These are phyloP conservation scores for Entelexis paramagnoliae DNA, from an alignment of 1,139 yeast species.

Conservation along the genomic window DNA sequence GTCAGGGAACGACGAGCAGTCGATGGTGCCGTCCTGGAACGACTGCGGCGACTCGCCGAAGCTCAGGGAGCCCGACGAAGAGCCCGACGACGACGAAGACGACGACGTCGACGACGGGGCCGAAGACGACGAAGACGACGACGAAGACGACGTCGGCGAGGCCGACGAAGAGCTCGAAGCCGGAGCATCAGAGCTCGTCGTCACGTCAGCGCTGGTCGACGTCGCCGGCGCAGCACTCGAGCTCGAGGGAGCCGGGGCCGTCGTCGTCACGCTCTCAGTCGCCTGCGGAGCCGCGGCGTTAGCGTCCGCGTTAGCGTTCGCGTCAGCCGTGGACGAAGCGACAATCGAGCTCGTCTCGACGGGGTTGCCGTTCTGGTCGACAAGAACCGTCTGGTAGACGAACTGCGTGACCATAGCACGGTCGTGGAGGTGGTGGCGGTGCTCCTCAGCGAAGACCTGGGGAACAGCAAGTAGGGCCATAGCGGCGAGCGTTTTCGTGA, in stretches of 20 bases:
- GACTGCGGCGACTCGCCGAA: constrained; percentile 40
- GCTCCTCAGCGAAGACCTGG: constrained; percentile 37
- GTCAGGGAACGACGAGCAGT: constrained; percentile 72
- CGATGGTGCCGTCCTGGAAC: constrained; percentile 71
- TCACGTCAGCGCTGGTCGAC: constrained; percentile 2
- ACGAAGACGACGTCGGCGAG: constrained; percentile 28
- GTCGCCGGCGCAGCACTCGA: constrained; percentile 18
- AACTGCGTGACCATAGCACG: constrained; percentile 64
- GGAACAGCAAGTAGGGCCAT: constrained; percentile 31
- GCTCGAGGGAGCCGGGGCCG: constrained; percentile 27
- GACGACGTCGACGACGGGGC: constrained; percentile 5
- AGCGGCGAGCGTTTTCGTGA: constrained; percentile 17
- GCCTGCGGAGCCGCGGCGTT: constrained; percentile 8
- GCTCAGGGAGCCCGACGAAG: constrained; percentile 33
- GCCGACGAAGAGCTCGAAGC: background rate
- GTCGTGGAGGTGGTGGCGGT: constrained; percentile 54
- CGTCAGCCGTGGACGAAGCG: constrained; percentile 17
- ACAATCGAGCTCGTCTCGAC: constrained; percentile 25
- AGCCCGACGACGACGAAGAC: background rate
- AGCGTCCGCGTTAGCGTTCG: constrained; percentile 7
- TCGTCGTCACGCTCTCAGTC: constrained; percentile 11
- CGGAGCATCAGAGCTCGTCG: constrained; percentile 6
- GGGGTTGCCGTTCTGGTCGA: constrained; percentile 55
- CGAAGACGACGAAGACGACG: constrained; percentile 28
- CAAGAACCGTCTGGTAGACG: constrained; percentile 68